phyloP scores from a whole-genome alignment of 1,284 basidiomycete genomes.

The Mixia osmundae region DNA sequence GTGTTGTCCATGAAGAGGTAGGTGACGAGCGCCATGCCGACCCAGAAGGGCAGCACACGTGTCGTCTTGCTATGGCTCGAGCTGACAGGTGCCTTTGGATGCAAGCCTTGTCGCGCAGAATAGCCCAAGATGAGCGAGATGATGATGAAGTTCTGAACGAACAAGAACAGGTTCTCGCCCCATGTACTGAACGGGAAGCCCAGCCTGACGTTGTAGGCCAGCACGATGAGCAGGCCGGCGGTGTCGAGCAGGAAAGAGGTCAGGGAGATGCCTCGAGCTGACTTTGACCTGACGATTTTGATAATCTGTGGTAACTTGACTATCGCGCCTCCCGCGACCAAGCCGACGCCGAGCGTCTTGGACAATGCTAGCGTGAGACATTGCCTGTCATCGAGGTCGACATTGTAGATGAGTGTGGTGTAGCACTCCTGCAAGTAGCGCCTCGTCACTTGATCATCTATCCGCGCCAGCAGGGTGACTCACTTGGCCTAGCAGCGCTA shows the following conservation, averaged over 20 bases:
- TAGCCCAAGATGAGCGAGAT: constrained; percentile 18
- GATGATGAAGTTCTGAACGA: constrained; percentile 27
- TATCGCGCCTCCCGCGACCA: constrained; percentile 68
- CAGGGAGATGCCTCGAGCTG: constrained; percentile 60
- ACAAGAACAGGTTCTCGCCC: constrained; percentile 75
- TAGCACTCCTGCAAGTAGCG: constrained; percentile 52
- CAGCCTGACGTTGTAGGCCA: constrained; percentile 50
- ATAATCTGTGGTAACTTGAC: constrained; percentile 79
- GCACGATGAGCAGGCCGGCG: constrained; percentile 24
- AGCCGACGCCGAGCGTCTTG: constrained; percentile 74
- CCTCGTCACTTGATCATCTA: not conserved
- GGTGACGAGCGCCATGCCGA: constrained; percentile 20
- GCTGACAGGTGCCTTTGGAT: too few species aligned
- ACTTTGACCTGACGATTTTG: constrained; percentile 32
- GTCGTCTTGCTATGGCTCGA: not conserved
- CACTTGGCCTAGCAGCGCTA: constrained; percentile 59
- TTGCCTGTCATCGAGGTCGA: constrained; percentile 52
- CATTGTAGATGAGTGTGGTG: constrained; percentile 63
- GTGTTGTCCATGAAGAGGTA: not conserved
- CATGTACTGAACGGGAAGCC: constrained; percentile 83
- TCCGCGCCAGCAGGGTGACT: constrained; percentile 11
- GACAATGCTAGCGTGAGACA: constrained; percentile 82
- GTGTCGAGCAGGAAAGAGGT: constrained; percentile 37
- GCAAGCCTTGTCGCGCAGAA: too few species aligned
- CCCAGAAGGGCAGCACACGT: constrained; percentile 34